Evolutionary conservation across 192 early-diverging fungal genomes (phyloP), one percentile per base, ranked within the genome.

Genomic region (Podila epicladia): DNA sequence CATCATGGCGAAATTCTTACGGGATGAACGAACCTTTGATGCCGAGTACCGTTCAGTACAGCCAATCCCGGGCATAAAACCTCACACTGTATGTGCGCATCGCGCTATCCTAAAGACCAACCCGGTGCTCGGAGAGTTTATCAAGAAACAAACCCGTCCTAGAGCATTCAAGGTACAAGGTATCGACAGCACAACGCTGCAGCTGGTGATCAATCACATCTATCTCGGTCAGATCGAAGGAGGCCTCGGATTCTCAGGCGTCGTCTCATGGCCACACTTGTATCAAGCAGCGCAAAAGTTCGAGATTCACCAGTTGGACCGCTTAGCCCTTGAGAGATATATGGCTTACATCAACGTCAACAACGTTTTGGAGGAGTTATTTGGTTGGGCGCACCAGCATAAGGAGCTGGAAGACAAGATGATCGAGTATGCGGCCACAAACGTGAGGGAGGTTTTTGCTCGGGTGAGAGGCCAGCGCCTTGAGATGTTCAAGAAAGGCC

Each of bases 361-460:
- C 26, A 38, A 48, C 2, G 57, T 51, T 12, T 17, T 66, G 11
- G 45, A 38, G 0, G 37, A 28, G 17, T 48, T 67, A 2, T 74
- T 67, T 62, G 28, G 20, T 17, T 73, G 71, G 71, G 71, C 55
- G 11, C 49, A 73, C 13, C 71, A 73, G 45, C 58, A 73, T 49
- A 35, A 37, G 1, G 71, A 65, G 4, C 58, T 41, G 13, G 71
- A 73, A 22, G 41, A 65, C 2, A n/a, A 57, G 41, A 4, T 73
- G 37, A 4, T 65, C 17, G 37, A 11, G 6, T 35, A 50, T 12
- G 48, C 50, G 12, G 26, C 35, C 12, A 15, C 51, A 49, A 5
- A 63, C n/a, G 13, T 41, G 31, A 2, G 19, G 0, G 24, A 63
- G 9, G 29, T 57, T 9, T 57, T 19, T 31, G 12, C 11, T 4